Evolutionary conservation across 371 early-diverging fungal genomes (phyloP).

Genomic region (Massospora cicadina): DNA sequence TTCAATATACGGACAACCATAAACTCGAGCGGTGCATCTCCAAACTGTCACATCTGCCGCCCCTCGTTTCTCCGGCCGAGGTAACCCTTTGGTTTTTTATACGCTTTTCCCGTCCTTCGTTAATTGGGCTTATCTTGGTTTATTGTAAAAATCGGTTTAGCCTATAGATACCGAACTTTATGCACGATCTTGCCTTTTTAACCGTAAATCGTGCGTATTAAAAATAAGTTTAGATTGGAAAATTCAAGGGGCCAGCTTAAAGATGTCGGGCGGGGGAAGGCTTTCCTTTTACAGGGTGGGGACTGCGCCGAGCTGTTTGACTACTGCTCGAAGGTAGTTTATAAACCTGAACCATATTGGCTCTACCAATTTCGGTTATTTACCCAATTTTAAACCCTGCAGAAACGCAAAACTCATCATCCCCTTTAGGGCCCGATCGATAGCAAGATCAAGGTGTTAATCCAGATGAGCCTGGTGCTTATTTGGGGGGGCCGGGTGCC

Average conservation of each 20-base stretch:
- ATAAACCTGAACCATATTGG: too few relatives aligned
- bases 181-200: too few relatives aligned
- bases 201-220: too few relatives aligned
- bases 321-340: conserved; percentile 70
- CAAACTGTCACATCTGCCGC: conserved; percentile 69
- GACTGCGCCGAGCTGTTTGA: conserved; percentile 97
- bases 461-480: conserved; percentile 91
- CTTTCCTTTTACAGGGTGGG: conserved; percentile 91
- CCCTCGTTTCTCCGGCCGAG: conserved; percentile 76
- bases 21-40: conserved; percentile 47
- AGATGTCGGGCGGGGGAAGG: conserved; percentile 75
- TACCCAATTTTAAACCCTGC: neutral
- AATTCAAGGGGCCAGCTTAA: conserved; percentile 63
- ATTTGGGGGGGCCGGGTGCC: conserved; percentile 85
- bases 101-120: too few relatives aligned
- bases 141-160: too few relatives aligned
- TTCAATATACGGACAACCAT: conserved; percentile 58
- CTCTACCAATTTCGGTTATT: conserved; percentile 3
- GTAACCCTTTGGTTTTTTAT: conserved; percentile 32
- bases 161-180: too few relatives aligned
- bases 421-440: conserved; percentile 70
- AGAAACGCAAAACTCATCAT: too few relatives aligned
- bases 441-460: conserved; percentile 79
- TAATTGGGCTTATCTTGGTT: too few relatives aligned
- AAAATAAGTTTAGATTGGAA: conserved; percentile 36